phyloP scores from a whole-genome alignment of 1,284 basidiomycete species.

The Fomitopsis pinicola region DNA sequence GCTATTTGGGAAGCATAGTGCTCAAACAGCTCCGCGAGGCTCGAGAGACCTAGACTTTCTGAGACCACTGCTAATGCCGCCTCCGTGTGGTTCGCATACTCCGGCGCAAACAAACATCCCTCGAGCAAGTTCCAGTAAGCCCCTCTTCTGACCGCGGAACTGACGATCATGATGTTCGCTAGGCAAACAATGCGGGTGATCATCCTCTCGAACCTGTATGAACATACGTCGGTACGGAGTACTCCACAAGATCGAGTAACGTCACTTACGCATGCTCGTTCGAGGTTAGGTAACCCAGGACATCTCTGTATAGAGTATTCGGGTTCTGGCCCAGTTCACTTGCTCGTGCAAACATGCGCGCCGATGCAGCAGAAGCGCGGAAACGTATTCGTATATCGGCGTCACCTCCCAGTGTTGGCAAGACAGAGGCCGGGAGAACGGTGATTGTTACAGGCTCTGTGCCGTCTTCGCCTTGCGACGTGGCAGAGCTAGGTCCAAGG shows the following conservation, averaged over 20 bases:
- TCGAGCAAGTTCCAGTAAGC: slow-evolving; percentile 89
- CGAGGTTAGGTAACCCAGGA: slow-evolving; percentile 39
- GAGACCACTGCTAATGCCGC: slow-evolving; percentile 63
- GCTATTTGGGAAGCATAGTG: slow-evolving; percentile 80
- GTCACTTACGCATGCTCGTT: slow-evolving; percentile 44
- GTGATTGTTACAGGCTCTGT: slow-evolving; percentile 23
- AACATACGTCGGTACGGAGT: neutral
- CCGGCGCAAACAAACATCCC: slow-evolving; percentile 43
- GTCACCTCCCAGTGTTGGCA: slow-evolving; percentile 59
- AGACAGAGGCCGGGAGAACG: slow-evolving; percentile 40
- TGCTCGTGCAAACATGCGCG: slow-evolving; percentile 53
- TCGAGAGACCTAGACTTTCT: slow-evolving; percentile 62
- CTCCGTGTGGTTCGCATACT: slow-evolving; percentile 61
- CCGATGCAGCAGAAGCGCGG: slow-evolving; percentile 62
- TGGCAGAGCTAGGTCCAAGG: slow-evolving; percentile 18
- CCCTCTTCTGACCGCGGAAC: slow-evolving; percentile 76
- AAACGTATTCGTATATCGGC: slow-evolving; percentile 85
- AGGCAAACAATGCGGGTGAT: slow-evolving; percentile 76
- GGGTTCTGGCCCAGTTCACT: slow-evolving; percentile 25
- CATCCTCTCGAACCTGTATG: slow-evolving; percentile 67
- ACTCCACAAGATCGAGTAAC: slow-evolving; percentile 4
- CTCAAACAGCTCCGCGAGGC: slow-evolving; percentile 68
- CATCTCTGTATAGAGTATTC: slow-evolving; percentile 38
- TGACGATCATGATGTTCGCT: slow-evolving; percentile 82
- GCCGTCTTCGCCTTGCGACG: slow-evolving; percentile 14